Evolutionary conservation across 1,284 basidiomycete genomes (phyloP), one percentile per base, ranked within the genome.

Genomic region (Pascua sp.): DNA sequence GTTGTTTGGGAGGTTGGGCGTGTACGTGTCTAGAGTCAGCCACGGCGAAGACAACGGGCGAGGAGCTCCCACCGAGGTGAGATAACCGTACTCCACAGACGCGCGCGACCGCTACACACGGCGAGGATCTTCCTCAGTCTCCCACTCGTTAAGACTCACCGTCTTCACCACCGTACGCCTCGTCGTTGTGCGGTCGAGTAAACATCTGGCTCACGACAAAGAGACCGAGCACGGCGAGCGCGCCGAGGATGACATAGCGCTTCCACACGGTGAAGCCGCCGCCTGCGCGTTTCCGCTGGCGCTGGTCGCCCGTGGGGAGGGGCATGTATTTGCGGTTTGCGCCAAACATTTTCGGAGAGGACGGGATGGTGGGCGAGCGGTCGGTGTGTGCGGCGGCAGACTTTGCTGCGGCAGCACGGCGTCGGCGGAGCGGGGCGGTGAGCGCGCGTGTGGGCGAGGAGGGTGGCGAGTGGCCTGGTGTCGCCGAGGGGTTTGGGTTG

Each of bases 251-350:
- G 36, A 67, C 49, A 42, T 67, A 77, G 47, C 70, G 61, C 56
- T 73, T 76, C 73, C 73, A 76, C 2, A 60, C 56, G 10, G 67
- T 49, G 42, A 73, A 39, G 11, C 72, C 70, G 24, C 65, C 68
- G 32, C 67, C 67, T 38, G 67, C 56, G 11, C 71, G 57, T 47
- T 67, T 67, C 32, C 71, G 60, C 17, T 50, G 53, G 16, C 51
- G 57, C 54, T 62, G 62, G 11, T 66, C 48, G 45, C 58, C 66
- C n/a, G 69, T 73, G 13, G 75, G 75, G 5, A 77, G 63, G 42
- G 73, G 71, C 12, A 70, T 58, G 59, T 77, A 77, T 56, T 75
- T 73, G 41, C 71, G 61, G 24, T 32, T 32, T 32, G 24, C 24
- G 24, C 24, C 24, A 32, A 32, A 32, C 24, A 32, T 32, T 32